Evolutionary conservation across 2,329 filamentous ascomycete species (phyloP).

Genomic region (Colletotrichum paranaense): DNA sequence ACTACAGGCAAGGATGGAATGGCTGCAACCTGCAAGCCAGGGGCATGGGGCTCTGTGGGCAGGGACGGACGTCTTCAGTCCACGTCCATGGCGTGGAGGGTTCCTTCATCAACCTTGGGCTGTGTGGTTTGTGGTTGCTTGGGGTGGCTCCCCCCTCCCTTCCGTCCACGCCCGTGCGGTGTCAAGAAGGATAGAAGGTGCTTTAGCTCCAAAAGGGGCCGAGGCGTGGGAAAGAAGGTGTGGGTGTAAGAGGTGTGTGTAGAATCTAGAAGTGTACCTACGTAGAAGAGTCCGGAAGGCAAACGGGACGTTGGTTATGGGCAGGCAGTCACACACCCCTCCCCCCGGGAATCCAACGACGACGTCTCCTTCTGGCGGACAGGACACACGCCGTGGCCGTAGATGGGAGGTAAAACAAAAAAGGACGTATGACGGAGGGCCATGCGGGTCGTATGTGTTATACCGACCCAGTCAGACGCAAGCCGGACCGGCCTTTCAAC

Average conservation of each 20-base stretch:
- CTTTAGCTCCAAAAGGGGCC: constrained; percentile 13
- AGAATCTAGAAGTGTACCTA: background rate
- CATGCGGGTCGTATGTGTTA: constrained; percentile 25
- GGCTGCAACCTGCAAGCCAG: constrained; percentile 31
- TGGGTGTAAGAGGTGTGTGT: constrained; percentile 22
- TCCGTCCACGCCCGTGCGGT: constrained; percentile 31
- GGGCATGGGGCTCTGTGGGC: constrained; percentile 37
- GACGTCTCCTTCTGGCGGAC: background rate
- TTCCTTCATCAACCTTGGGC: background rate
- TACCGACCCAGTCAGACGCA: constrained; percentile 23
- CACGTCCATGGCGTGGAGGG: constrained; percentile 27
- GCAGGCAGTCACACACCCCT: background rate
- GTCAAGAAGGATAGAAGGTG: constrained; percentile 26
- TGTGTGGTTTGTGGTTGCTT: no score
- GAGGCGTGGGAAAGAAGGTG: constrained; percentile 20
- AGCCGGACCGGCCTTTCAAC: constrained; percentile 1
- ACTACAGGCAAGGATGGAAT: constrained; percentile 13
- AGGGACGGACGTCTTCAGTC: constrained; percentile 6
- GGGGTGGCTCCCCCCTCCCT: background rate
- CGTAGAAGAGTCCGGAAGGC: background rate
- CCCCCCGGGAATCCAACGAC: constrained; percentile 22
- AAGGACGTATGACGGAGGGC: constrained; percentile 24
- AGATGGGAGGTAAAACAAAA: constrained; percentile 1
- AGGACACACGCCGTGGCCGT: constrained; percentile 18
- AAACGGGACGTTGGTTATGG: constrained; percentile 22